Base-by-base conservation (phyloP, 192 early-diverging fungal genomes). In the Podila epigama region DNA sequence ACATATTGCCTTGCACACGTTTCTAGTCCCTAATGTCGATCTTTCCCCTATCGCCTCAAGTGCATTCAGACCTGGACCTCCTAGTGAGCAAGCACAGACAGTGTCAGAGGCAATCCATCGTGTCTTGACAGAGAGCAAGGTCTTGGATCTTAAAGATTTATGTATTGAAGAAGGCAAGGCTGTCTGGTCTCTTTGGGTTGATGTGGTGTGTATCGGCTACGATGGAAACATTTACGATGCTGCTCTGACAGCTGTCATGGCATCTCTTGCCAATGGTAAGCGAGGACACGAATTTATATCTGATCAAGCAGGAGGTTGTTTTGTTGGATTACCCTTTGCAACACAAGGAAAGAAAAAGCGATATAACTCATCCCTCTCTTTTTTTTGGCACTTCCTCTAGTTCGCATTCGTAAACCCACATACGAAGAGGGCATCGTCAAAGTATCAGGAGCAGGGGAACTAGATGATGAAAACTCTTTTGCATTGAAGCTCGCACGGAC, bases 151-250 rank as follows among this genome's bases (percentile, higher is more conserved):
- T n/a, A 75, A 83, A 37, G 70, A 81, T 34, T 84, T 98, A 33
- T 93, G 92, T 66, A 96, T 98, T 60, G 92, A 91, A 67, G 69
- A 81, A 12, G 91, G 91, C 31, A 84, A 89, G 52, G 94, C 92
- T 7, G 93, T 87, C 20, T 99, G 96, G 97, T 85, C 89, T 29
- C 80, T 97, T 32, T 90, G 93, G 54, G 90, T 90, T 7, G 97
- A 99, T 78, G 89, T 97, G 50, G 90, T 96, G 31, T 97, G 94
- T 63, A 63, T 99, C 31, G 91, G 92, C 60, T 92, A 95, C 70
- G 95, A 96, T 68, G 97, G 97, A 22, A 94, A 94, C 69, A 86
- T 94, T 0, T 44, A 95, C 63, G 97, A 99, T 79, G 95, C 96
- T 2, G 90, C 91, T 25, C 53, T 99, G 20, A 53, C 91, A 32